phyloP scores from a whole-genome alignment of 1,139 yeast species.

The Hansenula sp. region DNA sequence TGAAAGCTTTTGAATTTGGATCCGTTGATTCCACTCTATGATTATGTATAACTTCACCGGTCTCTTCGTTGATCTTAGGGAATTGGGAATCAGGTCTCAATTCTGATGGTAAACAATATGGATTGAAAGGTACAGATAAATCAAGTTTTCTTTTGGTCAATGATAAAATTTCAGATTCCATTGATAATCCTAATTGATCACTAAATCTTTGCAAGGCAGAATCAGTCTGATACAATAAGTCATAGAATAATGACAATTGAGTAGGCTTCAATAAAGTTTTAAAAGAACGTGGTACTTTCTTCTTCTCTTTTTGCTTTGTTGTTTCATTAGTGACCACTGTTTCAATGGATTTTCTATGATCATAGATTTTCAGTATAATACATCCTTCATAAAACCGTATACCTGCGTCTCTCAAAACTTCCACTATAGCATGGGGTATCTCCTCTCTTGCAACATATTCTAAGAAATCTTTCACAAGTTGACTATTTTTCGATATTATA shows the following conservation, averaged over 20 bases:
- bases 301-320: slow-evolving; percentile 23
- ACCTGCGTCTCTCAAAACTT: slow-evolving; percentile 82
- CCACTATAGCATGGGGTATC: slow-evolving; percentile 87
- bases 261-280: slow-evolving; percentile 78
- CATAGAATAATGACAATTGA: slow-evolving; percentile 78
- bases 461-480: slow-evolving; percentile 75
- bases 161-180: slow-evolving; percentile 82
- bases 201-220: slow-evolving; percentile 63
- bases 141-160: slow-evolving; percentile 75
- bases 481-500: slow-evolving; percentile 75
- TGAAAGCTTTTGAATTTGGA: slow-evolving; percentile 36
- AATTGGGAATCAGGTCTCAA: slow-evolving; percentile 42
- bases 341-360: slow-evolving; percentile 42
- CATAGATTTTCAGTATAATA: slow-evolving; percentile 76
- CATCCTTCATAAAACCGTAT: slow-evolving; percentile 87
- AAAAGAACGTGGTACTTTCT: slow-evolving; percentile 59
- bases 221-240: slow-evolving; percentile 80
- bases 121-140: slow-evolving; percentile 68
- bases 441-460: slow-evolving; percentile 76
- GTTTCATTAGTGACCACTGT: slow-evolving; percentile 8
- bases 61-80: slow-evolving; percentile 43
- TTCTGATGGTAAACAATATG: slow-evolving; percentile 45
- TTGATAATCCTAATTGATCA: slow-evolving; percentile 68
- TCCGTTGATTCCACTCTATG: slow-evolving; percentile 49
- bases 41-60: slow-evolving; percentile 33